phyloP scores from a whole-genome alignment of 1,139 yeast genomes.

The Zygosaccharomyces pseudobailii region DNA sequence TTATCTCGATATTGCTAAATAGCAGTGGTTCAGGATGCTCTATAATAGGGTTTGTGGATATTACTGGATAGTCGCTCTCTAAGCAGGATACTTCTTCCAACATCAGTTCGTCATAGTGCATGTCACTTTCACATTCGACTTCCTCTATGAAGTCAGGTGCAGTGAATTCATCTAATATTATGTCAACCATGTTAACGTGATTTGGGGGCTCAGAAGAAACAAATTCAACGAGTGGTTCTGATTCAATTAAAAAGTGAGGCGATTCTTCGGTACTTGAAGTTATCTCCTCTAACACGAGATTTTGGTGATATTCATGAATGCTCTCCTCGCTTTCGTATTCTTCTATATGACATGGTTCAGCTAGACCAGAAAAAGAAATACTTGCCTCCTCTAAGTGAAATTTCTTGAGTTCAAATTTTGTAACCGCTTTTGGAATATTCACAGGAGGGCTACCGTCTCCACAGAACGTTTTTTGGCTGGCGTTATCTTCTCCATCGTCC shows the following conservation, averaged over 20 bases:
- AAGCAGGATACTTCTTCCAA: neutral
- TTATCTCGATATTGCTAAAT: neutral
- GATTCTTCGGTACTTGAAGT: neutral
- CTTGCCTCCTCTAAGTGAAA: neutral
- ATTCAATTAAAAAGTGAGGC: neutral
- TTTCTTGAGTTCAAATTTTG: neutral
- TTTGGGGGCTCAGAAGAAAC: neutral
- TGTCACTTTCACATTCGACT: neutral
- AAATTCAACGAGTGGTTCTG: constrained; percentile 8
- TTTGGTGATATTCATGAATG: neutral
- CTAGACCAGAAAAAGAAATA: constrained; percentile 1
- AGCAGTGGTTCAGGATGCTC: constrained; percentile 2
- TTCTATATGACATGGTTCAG: constrained; percentile 4
- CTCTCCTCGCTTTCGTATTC: neutral
- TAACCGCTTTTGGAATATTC: neutral
- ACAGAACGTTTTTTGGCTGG: neutral
- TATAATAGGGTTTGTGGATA: constrained; percentile 9
- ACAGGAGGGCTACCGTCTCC: neutral
- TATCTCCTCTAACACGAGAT: constrained; percentile 5
- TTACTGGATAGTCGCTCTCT: neutral
- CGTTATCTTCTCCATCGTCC: neutral
- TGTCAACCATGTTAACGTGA: neutral
- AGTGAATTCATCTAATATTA: constrained; percentile 2
- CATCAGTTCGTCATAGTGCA: neutral
- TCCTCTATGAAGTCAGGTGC: constrained; percentile 3